These are phyloP conservation scores for Trichoderma breve DNA, from an alignment of 2,329 filamentous ascomycete species.

Conservation along the genomic window DNA sequence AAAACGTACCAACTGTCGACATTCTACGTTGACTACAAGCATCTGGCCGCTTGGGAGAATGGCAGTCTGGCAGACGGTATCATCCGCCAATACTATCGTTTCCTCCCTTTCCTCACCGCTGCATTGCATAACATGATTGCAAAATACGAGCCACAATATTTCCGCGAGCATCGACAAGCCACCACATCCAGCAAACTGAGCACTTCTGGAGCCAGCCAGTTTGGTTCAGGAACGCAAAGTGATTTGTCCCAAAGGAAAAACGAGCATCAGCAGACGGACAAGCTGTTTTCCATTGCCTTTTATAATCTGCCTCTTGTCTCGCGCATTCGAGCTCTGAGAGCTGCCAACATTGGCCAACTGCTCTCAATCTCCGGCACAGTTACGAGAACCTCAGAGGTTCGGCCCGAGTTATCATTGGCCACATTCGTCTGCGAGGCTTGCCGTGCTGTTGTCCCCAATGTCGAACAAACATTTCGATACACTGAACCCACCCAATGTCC, in stretches of 20 bases:
- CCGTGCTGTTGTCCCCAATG: conserved; percentile 78
- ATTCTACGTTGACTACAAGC: conserved; percentile 83
- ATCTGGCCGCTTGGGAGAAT: conserved; percentile 74
- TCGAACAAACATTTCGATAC: conserved; percentile 97
- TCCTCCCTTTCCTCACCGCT: conserved; percentile 84
- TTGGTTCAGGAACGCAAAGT: conserved; percentile 60
- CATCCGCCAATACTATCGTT: conserved; percentile 89
- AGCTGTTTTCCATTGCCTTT: conserved; percentile 88
- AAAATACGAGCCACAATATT: conserved; percentile 92
- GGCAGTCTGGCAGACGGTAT: conserved; percentile 82
- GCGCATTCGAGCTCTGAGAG: conserved; percentile 79
- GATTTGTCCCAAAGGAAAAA: conserved; percentile 73
- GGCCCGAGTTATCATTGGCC: conserved; percentile 86
- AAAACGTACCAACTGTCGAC: conserved; percentile 73
- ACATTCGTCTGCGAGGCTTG: conserved; percentile 92
- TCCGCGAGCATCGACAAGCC: conserved; percentile 85
- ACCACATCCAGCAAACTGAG: conserved; percentile 70
- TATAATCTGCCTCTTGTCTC: conserved; percentile 90
- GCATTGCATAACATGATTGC: conserved; percentile 90
- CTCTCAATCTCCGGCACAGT: conserved; percentile 96
- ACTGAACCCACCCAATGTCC: conserved; percentile 96
- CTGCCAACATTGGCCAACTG: conserved; percentile 85
- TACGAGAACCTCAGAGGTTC: conserved; percentile 93
- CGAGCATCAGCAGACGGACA: conserved; percentile 95
- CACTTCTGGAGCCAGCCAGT: conserved; percentile 63